phyloP scores from a whole-genome alignment of 257 asterid genomes.

The Fraxinus americana region DNA sequence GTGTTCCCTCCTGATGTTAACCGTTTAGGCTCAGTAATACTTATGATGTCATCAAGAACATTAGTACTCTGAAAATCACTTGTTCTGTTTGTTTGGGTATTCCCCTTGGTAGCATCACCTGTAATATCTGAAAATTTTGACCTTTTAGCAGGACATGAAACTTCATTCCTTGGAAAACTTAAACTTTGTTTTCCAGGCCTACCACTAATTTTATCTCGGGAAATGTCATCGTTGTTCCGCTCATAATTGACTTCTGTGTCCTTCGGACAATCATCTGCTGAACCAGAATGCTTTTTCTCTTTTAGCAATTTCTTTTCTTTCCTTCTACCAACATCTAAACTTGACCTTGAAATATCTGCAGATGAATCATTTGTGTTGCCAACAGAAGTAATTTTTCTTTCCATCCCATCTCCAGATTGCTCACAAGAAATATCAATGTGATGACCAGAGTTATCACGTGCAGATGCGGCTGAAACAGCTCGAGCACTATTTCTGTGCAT shows the following conservation, averaged over 20 bases:
- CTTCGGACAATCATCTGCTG: conserved; percentile 29
- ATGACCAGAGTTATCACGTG: conserved; percentile 10
- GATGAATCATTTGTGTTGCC: conserved; percentile 41
- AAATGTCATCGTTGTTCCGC: conserved; percentile 29
- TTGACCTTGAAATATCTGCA: conserved; percentile 35
- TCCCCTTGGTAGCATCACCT: conserved; percentile 37
- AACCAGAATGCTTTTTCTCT: conserved; percentile 41
- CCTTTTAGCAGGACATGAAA: conserved; percentile 43
- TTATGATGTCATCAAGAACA: conserved; percentile 35
- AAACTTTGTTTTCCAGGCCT: conserved; percentile 46
- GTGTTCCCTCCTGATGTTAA: conserved; percentile 39
- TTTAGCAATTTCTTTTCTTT: conserved; percentile 40
- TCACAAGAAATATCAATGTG: conserved; percentile 12
- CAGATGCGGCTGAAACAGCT: conserved; percentile 26
- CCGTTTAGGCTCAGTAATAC: conserved; percentile 35
- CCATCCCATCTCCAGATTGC: conserved; percentile 33
- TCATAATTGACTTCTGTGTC: conserved; percentile 37
- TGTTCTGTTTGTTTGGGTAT: conserved; percentile 38
- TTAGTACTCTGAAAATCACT: conserved; percentile 32
- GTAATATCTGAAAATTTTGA: conserved; percentile 42
- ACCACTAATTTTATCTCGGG: conserved; percentile 46
- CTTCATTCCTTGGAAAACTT: conserved; percentile 33
- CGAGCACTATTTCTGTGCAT: conserved; percentile 33
- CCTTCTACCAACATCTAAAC: conserved; percentile 34
- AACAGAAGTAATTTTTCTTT: conserved; percentile 31